Evolutionary conservation across 1,284 basidiomycete species (phyloP).

Genomic region (Inonotus obliquus): DNA sequence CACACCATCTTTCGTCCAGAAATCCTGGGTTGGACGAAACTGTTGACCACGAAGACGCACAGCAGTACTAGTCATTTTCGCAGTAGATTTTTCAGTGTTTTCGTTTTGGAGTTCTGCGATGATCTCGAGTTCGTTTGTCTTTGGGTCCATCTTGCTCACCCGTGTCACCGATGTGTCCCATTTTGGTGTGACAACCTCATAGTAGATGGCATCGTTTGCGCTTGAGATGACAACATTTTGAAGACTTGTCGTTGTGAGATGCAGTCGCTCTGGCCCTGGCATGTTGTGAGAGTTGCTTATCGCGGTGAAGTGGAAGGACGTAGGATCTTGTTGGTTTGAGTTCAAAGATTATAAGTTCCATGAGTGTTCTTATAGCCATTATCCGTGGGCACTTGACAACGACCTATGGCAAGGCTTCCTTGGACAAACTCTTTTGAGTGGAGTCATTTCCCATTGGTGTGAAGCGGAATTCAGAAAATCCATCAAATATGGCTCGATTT

Average conservation of each 20-base stretch:
- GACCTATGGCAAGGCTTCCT: slow-evolving; percentile 8
- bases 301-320: neutral
- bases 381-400: slow-evolving; percentile 7
- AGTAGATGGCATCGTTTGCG: slow-evolving; percentile 35
- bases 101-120: slow-evolving; percentile 34
- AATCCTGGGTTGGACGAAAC: slow-evolving; percentile 26
- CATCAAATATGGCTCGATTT: neutral
- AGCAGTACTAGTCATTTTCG: slow-evolving; percentile 23
- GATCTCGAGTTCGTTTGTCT: slow-evolving; percentile 30
- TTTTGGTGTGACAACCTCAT: slow-evolving; percentile 37
- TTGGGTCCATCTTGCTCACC: slow-evolving; percentile 32
- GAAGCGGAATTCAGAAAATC: neutral
- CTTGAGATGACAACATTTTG: slow-evolving; percentile 37
- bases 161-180: slow-evolving; percentile 37
- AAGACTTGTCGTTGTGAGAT: slow-evolving; percentile 35
- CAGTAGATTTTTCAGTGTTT: slow-evolving; percentile 13
- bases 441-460: slow-evolving; percentile 11
- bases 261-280: slow-evolving; percentile 30
- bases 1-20: slow-evolving; percentile 25
- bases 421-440: neutral
- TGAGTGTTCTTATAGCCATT: neutral
- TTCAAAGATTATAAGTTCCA: neutral
- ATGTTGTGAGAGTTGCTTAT: neutral
- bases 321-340: neutral
- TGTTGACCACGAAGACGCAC: slow-evolving; percentile 29